Evolutionary conservation across 1,284 basidiomycete species (phyloP), one percentile per base, ranked within the genome.

Genomic region (Trametes sp.): DNA sequence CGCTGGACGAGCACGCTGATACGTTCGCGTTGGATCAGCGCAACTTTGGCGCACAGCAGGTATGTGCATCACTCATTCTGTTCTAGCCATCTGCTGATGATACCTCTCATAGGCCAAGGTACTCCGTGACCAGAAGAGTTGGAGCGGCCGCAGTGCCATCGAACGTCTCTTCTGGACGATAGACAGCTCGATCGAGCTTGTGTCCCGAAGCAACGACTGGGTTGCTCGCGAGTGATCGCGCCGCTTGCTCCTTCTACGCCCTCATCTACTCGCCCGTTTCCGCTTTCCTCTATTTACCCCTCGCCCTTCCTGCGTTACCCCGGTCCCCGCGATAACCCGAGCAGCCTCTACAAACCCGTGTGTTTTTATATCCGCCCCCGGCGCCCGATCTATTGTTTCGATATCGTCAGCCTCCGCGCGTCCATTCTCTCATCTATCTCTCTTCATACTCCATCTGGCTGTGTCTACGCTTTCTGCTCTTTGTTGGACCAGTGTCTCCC

Each of bases 31-130:
- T 91, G 70, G 94, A 96, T 76, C 91, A 94, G 72, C 84, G 94
- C 60, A 96, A 96, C 76, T 94, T 94, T 76, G 94, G 94, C 52
- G 95, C 95, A 61, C 95, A 98, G 75, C 94, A 96, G 87, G 93
- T 94, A 69, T 65, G 84, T 79, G 54, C 31, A 35, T 45, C 31
- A 1, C 38, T 65, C 29, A 33, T n/a, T n/a, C n/a, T n/a, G n/a
- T 54, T 55, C 65, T 31, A 28, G 62, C 45, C 65, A 58, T 5
- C 2, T 67, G 38, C 55, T 68, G 56, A 51, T 53, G 54, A 63
- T 28, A 50, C 57, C 59, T 58, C 55, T 58, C 49, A 9, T 72
- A 96, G 90, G 94, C 95, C 23, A 95, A 96, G 87, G 94, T 98
- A 62, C 81, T 98, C 19, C 84, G 95, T 35, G 91, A 95, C 71